A percentile compares a stretch with the other conserved stretches of the same genome.
phyloP scores from a whole-genome alignment of 805 yeast species.

The Schwanniomyces sp. region DNA sequence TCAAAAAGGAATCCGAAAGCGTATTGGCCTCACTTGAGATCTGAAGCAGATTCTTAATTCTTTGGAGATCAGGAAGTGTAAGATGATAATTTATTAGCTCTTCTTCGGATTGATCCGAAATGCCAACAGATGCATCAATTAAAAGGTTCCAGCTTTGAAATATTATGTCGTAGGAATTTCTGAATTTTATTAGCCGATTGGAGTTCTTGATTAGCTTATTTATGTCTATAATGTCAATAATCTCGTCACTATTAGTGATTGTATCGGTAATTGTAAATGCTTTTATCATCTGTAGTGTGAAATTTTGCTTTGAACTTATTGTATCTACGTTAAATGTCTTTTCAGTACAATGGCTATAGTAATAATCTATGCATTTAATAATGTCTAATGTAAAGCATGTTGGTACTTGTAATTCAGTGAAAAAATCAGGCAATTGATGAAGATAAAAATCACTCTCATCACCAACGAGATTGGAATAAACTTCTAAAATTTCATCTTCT shows the following conservation, averaged over 20 bases:
- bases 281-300: constrained; percentile 23
- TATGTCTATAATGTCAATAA: constrained; percentile 40
- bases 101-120: background rate
- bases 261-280: constrained; percentile 27
- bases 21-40: constrained; percentile 12
- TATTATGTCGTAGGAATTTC: constrained; percentile 29
- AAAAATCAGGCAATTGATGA: constrained; percentile 22
- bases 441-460: constrained; percentile 27
- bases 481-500: constrained; percentile 38
- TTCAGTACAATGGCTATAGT: constrained; percentile 24
- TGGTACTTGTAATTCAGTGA: constrained; percentile 27
- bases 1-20: constrained; percentile 32
- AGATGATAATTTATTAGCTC: constrained; percentile 14
- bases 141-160: constrained; percentile 34
- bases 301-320: constrained; percentile 20
- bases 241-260: constrained; percentile 13
- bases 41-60: constrained; percentile 31
- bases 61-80: constrained; percentile 27
- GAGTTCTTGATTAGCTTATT: constrained; percentile 34
- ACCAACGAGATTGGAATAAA: constrained; percentile 22
- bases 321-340: constrained; percentile 9
- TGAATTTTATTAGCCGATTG: constrained; percentile 28
- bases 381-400: constrained; percentile 32
- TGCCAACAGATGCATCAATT: constrained; percentile 17
- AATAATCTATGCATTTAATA: constrained; percentile 28